These are phyloP conservation scores for Calonectria crousiana DNA, from an alignment of 2,329 filamentous ascomycete species.

Conservation along the genomic window DNA sequence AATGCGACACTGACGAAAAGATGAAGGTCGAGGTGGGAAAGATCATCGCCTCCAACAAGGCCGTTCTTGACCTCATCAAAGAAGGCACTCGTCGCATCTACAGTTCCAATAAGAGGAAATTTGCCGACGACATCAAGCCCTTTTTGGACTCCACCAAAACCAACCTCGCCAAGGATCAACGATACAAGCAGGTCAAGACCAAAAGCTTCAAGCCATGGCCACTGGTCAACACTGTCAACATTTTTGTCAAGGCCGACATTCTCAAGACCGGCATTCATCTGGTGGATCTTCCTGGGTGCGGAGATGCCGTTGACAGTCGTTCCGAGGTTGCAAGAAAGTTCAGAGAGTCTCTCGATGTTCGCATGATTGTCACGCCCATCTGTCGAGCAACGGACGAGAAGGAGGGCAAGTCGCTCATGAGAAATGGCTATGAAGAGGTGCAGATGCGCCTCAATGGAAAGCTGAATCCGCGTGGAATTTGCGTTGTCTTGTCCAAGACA, in stretches of 20 bases:
- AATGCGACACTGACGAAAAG: not conserved
- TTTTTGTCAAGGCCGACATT: constrained; percentile 59
- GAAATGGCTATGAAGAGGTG: constrained; percentile 38
- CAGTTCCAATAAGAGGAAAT: not conserved
- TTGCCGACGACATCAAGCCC: constrained; percentile 38
- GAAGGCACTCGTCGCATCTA: constrained; percentile 12
- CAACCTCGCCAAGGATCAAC: not conserved
- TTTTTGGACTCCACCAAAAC: constrained; percentile 43
- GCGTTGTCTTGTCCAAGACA: constrained; percentile 45
- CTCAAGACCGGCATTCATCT: constrained; percentile 62
- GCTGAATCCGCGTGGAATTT: constrained; percentile 36
- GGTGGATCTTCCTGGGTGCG: constrained; percentile 66
- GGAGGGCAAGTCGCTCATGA: constrained; percentile 37
- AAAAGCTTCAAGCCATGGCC: constrained; percentile 51
- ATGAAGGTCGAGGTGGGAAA: not conserved
- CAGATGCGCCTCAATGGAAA: constrained; percentile 45
- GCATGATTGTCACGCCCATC: constrained; percentile 43
- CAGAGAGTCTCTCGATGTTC: constrained; percentile 39
- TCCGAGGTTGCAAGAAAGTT: constrained; percentile 35
- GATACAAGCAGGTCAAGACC: not conserved
- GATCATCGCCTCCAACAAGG: constrained; percentile 31
- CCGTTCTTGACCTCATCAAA: constrained; percentile 5
- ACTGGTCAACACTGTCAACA: constrained; percentile 49
- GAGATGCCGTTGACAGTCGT: constrained; percentile 52
- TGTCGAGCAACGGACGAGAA: constrained; percentile 45